Base-by-base conservation (phyloP, 2,329 filamentous ascomycete genomes). In the Monilinia laxa region DNA sequence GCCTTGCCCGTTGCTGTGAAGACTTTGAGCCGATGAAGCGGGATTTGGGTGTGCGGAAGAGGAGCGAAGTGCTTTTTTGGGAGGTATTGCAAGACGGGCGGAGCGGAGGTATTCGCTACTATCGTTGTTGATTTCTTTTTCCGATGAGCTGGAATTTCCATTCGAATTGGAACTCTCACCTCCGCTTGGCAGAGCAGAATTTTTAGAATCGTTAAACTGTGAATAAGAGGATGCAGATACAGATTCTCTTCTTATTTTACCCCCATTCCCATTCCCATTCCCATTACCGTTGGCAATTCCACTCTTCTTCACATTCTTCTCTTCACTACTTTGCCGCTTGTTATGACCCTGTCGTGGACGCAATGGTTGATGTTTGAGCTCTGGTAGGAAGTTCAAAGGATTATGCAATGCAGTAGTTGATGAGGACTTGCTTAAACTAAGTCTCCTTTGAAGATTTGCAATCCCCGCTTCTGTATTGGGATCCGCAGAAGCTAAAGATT, bases 291-390 rank as follows among this genome's bases (percentile, higher is more conserved):
- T 54, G 25, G n/a, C 35, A 28, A 42, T 63, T 16, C 58, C 45
- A 25, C 1, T 14, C 5, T 49, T 49, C 20, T 11, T n/a, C 10
- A 51, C 45, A 28, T 53, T 53, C 6, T 54, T 45, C 12, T 18
- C 25, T 11, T 31, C 56, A 54, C 69, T 57, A 67, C 72, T 49
- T 67, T 53, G 28, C 25, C 38, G 58, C 65, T 68, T 74, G 66
- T 68, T 71, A 76, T 70, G 75, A 58, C 67, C 71, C 77, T 71
- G 75, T 58, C 70, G 45, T 40, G 68, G 70, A 49, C 68, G 71
- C 12, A 82, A 74, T 11, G 79, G 73, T 52, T 80, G 79, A 51
- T 80, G 78, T 52, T 77, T 79, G 5, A 78, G 73, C n/a, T 77
- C 71, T 1, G 80, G 78, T 25, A 78, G 72, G 67, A 77, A 79